Base-by-base conservation (phyloP, 2,329 filamentous ascomycete species). In the Geosmithia putterillii region DNA sequence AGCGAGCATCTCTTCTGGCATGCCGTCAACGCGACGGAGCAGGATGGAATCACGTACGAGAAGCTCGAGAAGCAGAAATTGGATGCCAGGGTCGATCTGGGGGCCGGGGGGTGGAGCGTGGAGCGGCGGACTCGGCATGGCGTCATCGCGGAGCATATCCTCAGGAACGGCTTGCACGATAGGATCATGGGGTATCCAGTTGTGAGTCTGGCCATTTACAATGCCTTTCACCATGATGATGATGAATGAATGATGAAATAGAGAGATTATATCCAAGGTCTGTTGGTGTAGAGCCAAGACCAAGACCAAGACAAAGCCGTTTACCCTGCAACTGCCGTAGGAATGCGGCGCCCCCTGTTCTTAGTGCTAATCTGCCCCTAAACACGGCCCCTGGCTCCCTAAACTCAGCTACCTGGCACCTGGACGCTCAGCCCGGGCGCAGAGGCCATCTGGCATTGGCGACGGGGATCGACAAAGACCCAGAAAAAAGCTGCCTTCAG, bases 111-210 rank as follows among this genome's bases (percentile, higher is more conserved):
- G 0, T 73, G 67, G 49, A 57, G 65, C 9, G 61, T 73, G 40
- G 66, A 73, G 42, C 68, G 68, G 61, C 53, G 49, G 39, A 70
- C 68, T 1, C 46, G 55, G 9, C 61, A 62, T 25, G 75, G 74
- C 1, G 44, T 69, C 0, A 61, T 79, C n/a, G 58, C 69, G 42
- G 66, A 76, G 50, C 64, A 76, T 42, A 71, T 79, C 7, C 45
- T 74, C 5, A 73, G 73, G 53, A 67, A 70, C 48, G 74, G 74
- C 0, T 52, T 76, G 15, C 74, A 79, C 44, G 75, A 79, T 55
- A 62, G 66, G 28, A 67, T 76, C 41, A 78, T 79, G 74, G 68
- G 68, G 4, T 72, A 76, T 53, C 71, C 73, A 1, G 60, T 73
- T 4, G 64, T 76, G 1, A 70, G 66, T 36, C 51, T 72, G 45